Evolutionary conservation across 352 stramenopile species (phyloP).

Genomic region (Pythium scleroteichum): DNA sequence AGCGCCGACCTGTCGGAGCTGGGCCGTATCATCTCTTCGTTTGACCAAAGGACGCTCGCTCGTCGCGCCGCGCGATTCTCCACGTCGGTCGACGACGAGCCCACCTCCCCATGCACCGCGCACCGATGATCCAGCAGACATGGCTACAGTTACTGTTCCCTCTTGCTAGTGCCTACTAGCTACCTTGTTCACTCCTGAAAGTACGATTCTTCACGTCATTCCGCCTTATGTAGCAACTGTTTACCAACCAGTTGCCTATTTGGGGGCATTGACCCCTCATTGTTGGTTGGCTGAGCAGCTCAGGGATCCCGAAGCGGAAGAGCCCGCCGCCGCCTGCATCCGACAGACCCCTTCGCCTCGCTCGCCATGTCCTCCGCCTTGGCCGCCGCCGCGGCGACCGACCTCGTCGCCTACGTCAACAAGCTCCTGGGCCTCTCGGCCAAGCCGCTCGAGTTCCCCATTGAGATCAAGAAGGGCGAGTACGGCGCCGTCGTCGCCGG

Average conservation of each 20-base stretch:
- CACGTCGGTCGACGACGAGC: constrained; percentile 7
- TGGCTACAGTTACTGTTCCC: constrained; percentile 23
- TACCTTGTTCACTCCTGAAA: constrained; percentile 3
- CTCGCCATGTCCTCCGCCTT: constrained; percentile 12
- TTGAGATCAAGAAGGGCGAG: constrained; percentile 70
- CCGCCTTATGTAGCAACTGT: constrained; percentile 11
- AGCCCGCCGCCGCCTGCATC: neutral
- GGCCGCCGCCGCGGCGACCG: constrained; percentile 33
- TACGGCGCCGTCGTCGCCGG: constrained; percentile 45
- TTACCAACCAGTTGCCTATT: neutral
- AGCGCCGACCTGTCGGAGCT: constrained; percentile 12
- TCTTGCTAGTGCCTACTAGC: constrained; percentile 6
- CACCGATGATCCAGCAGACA: constrained; percentile 1
- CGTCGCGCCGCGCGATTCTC: no score
- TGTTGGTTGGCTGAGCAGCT: constrained; percentile 26
- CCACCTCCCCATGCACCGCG: neutral
- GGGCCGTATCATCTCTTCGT: neutral
- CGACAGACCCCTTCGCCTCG: no score
- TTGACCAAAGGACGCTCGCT: neutral
- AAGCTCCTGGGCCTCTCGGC: constrained; percentile 60
- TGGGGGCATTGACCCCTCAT: constrained; percentile 12
- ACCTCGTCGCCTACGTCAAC: constrained; percentile 80
- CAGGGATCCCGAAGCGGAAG: neutral
- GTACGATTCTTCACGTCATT: constrained; percentile 7
- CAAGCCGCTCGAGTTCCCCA: constrained; percentile 45